Percentiles rank a stretch among this genome's conserved stretches.
These are phyloP conservation scores for Chaetoscypha palmicola DNA, from an alignment of 2,329 filamentous ascomycete genomes.

Conservation along the genomic window DNA sequence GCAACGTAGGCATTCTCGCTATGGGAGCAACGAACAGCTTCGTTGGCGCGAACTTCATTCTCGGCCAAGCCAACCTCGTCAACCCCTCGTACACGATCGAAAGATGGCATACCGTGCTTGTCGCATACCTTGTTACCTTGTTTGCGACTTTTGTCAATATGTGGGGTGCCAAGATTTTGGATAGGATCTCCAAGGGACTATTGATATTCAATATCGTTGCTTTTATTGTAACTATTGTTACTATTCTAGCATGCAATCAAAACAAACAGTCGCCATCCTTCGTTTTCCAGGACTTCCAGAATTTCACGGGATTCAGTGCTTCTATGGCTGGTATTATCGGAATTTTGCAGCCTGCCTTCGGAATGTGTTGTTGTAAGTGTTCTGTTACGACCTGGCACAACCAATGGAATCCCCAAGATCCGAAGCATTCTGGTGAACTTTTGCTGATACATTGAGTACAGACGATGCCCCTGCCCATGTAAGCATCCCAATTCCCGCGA, in stretches of 20 bases:
- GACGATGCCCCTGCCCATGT: background rate
- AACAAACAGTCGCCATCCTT: conserved; percentile 47
- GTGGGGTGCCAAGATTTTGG: conserved; percentile 42
- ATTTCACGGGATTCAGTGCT: conserved; percentile 44
- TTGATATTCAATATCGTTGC: conserved; percentile 47
- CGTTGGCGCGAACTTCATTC: conserved; percentile 47
- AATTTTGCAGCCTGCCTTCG: conserved; percentile 46
- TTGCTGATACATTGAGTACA: background rate
- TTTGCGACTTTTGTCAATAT: conserved; percentile 42
- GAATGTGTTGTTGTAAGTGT: conserved; percentile 41
- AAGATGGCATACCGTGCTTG: conserved; percentile 48
- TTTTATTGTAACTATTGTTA: conserved; percentile 45
- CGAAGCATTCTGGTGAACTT: background rate
- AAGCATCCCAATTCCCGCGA: too few species aligned
- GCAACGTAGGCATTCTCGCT: conserved; percentile 31
- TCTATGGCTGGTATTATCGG: conserved; percentile 47
- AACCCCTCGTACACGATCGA: conserved; percentile 44
- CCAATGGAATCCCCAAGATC: too few species aligned
- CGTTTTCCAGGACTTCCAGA: conserved; percentile 49
- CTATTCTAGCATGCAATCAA: conserved; percentile 46
- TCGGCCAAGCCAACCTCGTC: conserved; percentile 46
- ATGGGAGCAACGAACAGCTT: conserved; percentile 50
- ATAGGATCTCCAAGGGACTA: conserved; percentile 43
- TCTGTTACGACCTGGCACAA: too few species aligned
- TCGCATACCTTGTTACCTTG: conserved; percentile 43